A percentile compares a stretch with the other conserved stretches of the same genome.
phyloP scores from a whole-genome alignment of 2,329 filamentous ascomycete genomes.

The Phaeosphaeriaceae sp. region DNA sequence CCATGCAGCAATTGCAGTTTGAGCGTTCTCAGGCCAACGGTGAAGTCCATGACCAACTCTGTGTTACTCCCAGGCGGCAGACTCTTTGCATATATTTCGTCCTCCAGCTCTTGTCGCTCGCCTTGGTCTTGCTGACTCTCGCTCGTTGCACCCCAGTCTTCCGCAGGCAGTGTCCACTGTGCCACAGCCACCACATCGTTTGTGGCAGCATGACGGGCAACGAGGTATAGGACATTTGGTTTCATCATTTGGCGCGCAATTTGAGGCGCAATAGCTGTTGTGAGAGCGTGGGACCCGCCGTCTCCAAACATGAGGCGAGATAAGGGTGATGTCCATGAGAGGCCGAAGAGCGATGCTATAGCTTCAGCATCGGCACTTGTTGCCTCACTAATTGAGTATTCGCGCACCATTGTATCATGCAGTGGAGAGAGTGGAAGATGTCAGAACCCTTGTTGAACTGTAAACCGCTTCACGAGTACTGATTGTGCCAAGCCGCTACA shows the following conservation, averaged over 20 bases:
- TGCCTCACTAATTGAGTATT: conserved; percentile 1
- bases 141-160: background rate
- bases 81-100: conserved; percentile 25
- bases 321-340: conserved; percentile 37
- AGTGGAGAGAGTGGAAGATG: background rate
- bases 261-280: conserved; percentile 25
- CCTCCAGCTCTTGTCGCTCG: conserved; percentile 31
- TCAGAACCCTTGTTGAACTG: too few relatives aligned
- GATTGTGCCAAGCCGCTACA: background rate
- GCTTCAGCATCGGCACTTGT: conserved; percentile 1
- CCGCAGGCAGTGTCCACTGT: conserved; percentile 31
- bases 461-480: background rate
- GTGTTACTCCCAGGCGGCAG: conserved; percentile 35
- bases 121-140: conserved; percentile 24
- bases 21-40: conserved; percentile 17
- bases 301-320: conserved; percentile 34
- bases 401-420: background rate
- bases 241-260: conserved; percentile 27
- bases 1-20: conserved; percentile 17
- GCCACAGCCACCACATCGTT: conserved; percentile 29
- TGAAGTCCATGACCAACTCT: conserved; percentile 33
- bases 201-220: conserved; percentile 16
- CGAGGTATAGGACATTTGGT: conserved; percentile 11
- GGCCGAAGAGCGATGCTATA: conserved; percentile 27
- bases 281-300: conserved; percentile 22